Evolutionary conservation across 495 filamentous ascomycete species (phyloP), one percentile per base, ranked within the genome.

Genomic region (Neurospora cerealis): DNA sequence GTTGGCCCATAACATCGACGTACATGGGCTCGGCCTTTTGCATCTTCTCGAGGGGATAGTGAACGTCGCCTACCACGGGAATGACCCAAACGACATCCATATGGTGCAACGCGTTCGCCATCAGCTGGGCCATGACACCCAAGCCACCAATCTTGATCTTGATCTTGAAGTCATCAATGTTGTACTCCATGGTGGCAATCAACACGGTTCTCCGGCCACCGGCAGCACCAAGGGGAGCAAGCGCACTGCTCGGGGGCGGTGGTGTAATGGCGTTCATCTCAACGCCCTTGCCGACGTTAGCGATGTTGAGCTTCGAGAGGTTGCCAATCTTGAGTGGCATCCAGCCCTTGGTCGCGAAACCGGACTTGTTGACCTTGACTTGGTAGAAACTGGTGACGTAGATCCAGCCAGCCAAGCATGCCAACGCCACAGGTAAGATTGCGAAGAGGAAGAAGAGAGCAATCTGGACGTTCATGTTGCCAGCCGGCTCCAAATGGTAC

Each of bases 11-110:
- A n/a, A 93, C 87, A 5, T 84, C 89, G 21, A 92, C 88, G 40
- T 83, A 84, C 86, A 93, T 92, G 2, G 89, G 84, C 69, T 91
- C 89, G 1, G 87, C 89, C 0, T 78, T 81, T 73, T 88, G 83
- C 73, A 77, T 79, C 36, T 71, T 71, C 73, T 92, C 90, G 13
- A 83, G 77, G 0, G 90, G 91, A 74, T 92, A 92, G 19, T 91
- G 84, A 34, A 93, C 82, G 38, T 87, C 91, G 24, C 90, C 90
- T 21, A 92, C 90, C 77, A 89, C 90, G n/a, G 91, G 91, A 46
- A 93, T 88, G n/a, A 93, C 90, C 91, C 91, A 93, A 70, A 92
- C 88, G 9, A 92, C 82, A 77, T 93, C 87, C 74, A 91, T 88
- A 71, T 93, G 89, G 3, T 86, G 83, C 9, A 92, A 86, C 71